Evolutionary conservation across 805 yeast genomes (phyloP), one percentile per base, ranked within the genome.

Genomic region (Wickerhamomyces bisporus): DNA sequence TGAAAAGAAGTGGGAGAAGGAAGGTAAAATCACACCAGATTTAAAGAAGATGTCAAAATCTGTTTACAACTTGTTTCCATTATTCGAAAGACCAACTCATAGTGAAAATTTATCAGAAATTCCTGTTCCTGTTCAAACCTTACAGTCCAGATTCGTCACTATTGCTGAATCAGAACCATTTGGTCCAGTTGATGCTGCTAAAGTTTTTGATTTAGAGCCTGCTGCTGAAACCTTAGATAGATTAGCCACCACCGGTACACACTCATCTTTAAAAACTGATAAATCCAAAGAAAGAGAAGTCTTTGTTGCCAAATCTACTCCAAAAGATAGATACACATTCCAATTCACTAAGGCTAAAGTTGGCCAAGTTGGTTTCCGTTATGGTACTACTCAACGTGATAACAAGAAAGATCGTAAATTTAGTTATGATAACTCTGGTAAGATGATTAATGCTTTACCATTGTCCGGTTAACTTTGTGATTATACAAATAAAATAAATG

Each of bases 141-240:
- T 81, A 45, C 79, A 78, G 46, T 86, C 94, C 47, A 71, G 91
- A 47, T 89, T 89, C 68, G 64, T 86, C 57, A 83, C 95, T 11
- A 81, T 91, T 58, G 91, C 96, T 9, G 98, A 91, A 64, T 80
- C 88, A 20, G 95, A 88, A 65, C 95, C 96, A 9, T 89, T 91
- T 58, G 96, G 96, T 6, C 95, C 97, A 5, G 73, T 88, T 6
- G 98, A 93, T 57, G 97, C 98, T 12, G 96, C 98, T 35, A 68
- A 78, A 40, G 75, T 83, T 28, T 76, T 86, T 46, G 88, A 74
- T 30, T 70, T 91, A 47, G 89, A 86, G 58, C 95, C 96, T n/a
- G 97, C 98, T 21, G 75, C 78, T 34, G 77, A 71, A 26, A 84
- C 93, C 3, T 70, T 89, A 50, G 77, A 79, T 50, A 77, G 76